phyloP scores from a whole-genome alignment of 805 yeast species.

The Kazachstania martiniae region DNA sequence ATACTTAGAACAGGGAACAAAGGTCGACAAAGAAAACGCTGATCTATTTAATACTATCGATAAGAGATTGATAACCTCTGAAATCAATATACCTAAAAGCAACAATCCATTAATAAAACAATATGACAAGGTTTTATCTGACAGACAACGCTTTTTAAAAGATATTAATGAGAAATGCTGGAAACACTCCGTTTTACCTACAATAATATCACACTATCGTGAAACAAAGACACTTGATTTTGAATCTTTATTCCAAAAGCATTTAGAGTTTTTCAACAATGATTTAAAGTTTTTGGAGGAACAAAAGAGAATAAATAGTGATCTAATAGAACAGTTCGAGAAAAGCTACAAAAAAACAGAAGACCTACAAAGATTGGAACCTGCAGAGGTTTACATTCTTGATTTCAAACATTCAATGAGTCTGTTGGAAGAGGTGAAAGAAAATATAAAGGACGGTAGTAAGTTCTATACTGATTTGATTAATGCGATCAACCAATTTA shows the following conservation, averaged over 20 bases:
- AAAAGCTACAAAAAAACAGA: slow-evolving; percentile 25
- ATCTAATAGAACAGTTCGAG: slow-evolving; percentile 32
- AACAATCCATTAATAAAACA: slow-evolving; percentile 28
- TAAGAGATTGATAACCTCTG: slow-evolving; percentile 31
- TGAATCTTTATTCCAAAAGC: slow-evolving; percentile 33
- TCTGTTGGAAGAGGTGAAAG: slow-evolving; percentile 42
- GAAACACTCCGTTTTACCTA: slow-evolving; percentile 41
- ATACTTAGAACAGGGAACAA: slow-evolving; percentile 45
- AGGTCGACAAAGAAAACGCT: slow-evolving; percentile 48
- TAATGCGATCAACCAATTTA: slow-evolving; percentile 34
- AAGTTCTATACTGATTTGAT: slow-evolving; percentile 59
- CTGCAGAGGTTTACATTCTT: slow-evolving; percentile 15
- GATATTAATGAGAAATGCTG: slow-evolving; percentile 35
- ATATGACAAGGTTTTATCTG: slow-evolving; percentile 27
- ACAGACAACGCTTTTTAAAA: slow-evolving; percentile 24
- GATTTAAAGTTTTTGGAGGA: slow-evolving; percentile 40
- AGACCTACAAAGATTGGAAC: slow-evolving; percentile 9
- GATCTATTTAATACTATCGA: slow-evolving; percentile 39
- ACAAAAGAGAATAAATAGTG: slow-evolving; percentile 30
- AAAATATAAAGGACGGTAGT: slow-evolving; percentile 56
- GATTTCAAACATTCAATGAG: slow-evolving; percentile 17
- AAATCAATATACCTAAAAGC: slow-evolving; percentile 25
- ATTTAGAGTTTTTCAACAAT: slow-evolving; percentile 35
- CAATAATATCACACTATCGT: slow-evolving; percentile 39
- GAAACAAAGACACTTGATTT: slow-evolving; percentile 21